phyloP scores from a whole-genome alignment of 139 green algal genomes.

The Haematococcus lacustris region DNA sequence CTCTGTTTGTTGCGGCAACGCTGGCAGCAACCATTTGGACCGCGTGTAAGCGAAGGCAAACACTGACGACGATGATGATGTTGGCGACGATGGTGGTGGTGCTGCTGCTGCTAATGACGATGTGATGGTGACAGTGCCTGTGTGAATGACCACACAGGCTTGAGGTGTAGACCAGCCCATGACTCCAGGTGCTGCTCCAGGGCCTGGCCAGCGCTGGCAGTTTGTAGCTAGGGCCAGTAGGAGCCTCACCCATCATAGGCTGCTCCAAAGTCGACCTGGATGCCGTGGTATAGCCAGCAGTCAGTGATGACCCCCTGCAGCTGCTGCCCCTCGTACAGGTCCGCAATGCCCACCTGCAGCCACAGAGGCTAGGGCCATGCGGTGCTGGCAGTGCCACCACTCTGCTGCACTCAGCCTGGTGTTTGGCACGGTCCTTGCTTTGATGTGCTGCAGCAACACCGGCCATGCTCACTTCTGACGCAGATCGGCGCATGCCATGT shows the following conservation, averaged over 20 bases:
- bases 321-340: slow-evolving; percentile 20
- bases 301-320: slow-evolving; percentile 24
- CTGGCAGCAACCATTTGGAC: too few relatives aligned
- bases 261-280: slow-evolving; percentile 34
- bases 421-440: too few relatives aligned
- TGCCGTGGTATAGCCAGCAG: slow-evolving; percentile 42
- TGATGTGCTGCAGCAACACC: too few relatives aligned
- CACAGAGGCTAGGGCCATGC: too few relatives aligned
- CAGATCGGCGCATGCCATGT: too few relatives aligned
- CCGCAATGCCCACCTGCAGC: slow-evolving; percentile 2
- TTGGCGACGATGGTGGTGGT: not conserved
- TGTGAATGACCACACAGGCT: not conserved
- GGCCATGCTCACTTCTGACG: too few relatives aligned
- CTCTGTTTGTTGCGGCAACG: too few relatives aligned
- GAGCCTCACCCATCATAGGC: slow-evolving; percentile 32
- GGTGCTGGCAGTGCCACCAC: not conserved
- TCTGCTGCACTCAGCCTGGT: too few relatives aligned
- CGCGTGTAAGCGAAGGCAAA: too few relatives aligned
- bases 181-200: too few relatives aligned
- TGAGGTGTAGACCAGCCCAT: too few relatives aligned
- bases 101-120: not conserved
- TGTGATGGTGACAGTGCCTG: not conserved
- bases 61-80: not conserved
- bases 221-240: not conserved
- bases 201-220: not conserved